These are phyloP conservation scores for Hydrangea macrophylla DNA, from an alignment of 148 eudicot species.

Conservation along the genomic window DNA sequence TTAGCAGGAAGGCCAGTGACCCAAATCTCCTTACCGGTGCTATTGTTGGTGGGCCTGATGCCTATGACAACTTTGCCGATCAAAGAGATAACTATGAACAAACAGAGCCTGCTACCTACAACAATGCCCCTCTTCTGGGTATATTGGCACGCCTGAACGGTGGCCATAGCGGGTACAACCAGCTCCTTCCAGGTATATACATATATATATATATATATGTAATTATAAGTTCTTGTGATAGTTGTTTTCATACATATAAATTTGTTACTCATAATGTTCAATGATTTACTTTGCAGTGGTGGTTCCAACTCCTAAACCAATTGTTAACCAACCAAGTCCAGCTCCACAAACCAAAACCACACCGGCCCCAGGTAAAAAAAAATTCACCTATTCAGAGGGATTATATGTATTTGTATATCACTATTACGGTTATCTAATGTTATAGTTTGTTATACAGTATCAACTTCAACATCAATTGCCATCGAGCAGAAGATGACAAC, in stretches of 20 bases:
- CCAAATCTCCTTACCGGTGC: constrained; percentile 92
- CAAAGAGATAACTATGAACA: constrained; percentile 93
- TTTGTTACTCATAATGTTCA: constrained; percentile 1
- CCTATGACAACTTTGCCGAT: constrained; percentile 95
- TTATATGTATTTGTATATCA: background rate
- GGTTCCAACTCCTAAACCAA: constrained; percentile 43
- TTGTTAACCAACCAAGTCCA: constrained; percentile 31
- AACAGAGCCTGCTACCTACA: constrained; percentile 98
- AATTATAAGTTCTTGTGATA: background rate
- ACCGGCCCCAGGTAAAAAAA: constrained; percentile 58
- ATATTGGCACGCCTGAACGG: constrained; percentile 69
- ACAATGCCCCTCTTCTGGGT: constrained; percentile 95
- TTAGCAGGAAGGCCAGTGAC: constrained; percentile 70
- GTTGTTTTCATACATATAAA: background rate
- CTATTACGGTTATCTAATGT: background rate
- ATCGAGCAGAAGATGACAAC: constrained; percentile 56
- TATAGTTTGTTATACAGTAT: constrained; percentile 31
- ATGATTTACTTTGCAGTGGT: constrained; percentile 30
- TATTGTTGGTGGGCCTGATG: constrained; percentile 95
- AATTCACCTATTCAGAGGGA: background rate
- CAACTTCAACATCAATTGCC: constrained; percentile 37
- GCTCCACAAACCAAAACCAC: constrained; percentile 28
- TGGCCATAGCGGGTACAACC: constrained; percentile 85
- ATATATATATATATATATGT: too few species aligned
- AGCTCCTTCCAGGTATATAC: constrained; percentile 60